These are phyloP conservation scores for Pythium dissotocum DNA, from an alignment of 352 stramenopile genomes.

Conservation along the genomic window DNA sequence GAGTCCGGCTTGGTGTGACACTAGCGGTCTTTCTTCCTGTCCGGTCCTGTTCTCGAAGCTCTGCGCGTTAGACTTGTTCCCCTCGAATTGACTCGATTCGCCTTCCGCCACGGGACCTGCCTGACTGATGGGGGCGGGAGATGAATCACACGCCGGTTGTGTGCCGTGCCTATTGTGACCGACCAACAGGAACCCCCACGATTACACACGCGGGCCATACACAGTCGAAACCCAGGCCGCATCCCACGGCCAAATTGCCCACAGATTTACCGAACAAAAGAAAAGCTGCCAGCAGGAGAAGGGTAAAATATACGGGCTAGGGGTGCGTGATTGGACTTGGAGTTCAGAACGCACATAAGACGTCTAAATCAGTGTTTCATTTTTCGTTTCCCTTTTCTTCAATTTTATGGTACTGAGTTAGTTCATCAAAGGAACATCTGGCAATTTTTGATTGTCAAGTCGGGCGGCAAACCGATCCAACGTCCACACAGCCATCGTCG, in stretches of 20 bases:
- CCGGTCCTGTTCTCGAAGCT: not conserved
- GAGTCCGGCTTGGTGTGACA: not conserved
- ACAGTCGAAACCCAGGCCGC: not conserved
- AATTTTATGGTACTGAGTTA: not conserved
- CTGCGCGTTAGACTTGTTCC: not conserved
- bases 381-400: not conserved
- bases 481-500: too few species aligned
- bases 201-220: not conserved
- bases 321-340: not conserved
- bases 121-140: not conserved
- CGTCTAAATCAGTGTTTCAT: conserved; percentile 1
- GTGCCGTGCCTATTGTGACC: not conserved
- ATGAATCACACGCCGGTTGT: not conserved
- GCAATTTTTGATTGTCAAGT: not conserved
- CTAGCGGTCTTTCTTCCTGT: not conserved
- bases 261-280: not conserved
- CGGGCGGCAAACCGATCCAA: not conserved
- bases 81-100: not conserved
- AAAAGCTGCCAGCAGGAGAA: not conserved
- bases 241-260: not conserved
- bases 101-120: not conserved
- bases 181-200: not conserved
- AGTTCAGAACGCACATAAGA: not conserved
- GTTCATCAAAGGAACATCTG: not conserved
- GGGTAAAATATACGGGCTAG: not conserved